Base-by-base conservation (phyloP, 257 asterid species). In the Paraleonurus japonicus region DNA sequence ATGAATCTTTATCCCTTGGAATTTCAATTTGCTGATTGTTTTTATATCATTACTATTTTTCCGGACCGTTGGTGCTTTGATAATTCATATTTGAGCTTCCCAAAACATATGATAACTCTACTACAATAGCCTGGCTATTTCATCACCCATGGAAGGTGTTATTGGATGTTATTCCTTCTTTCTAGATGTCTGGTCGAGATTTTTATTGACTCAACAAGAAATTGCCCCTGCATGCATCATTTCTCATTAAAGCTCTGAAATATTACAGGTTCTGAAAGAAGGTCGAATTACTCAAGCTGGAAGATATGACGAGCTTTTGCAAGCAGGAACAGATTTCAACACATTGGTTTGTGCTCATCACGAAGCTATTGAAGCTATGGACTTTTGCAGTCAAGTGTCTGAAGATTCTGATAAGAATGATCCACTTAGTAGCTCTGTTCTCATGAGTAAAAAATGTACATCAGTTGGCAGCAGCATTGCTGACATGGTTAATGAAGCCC, bases 321-420 rank as follows among this genome's bases (percentile, higher is more conserved):
- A 85, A 87, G 93, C 95, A 58, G 99, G 99, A 77, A 95, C 99
- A 22, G 98, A 92, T 80, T 92, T 95, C 67, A 88, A 79, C 65
- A 80, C 96, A 39, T 75, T 95, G 80, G 97, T 95, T 67, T 88
- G 86, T 48, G 99, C 99, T 66, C 99, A 95, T 78, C 92, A 89
- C 32, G 99, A 95, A 78, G 99, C 99, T 74, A 92, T 95, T 79
- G 98, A 89, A 78, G 96, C 98, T 41, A 92, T 95, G 96, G 99
- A 92, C 66, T 72, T 92, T 65, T 73, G 89, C 71, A 82, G 78
- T 60, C 95, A 80, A 67, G 71, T 82, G 61, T 75, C 87, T 58
- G 90, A 88, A 63, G 96, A 92, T 51, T 72, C 82, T 2, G 95
- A 88, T 61, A 82, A 83, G 69, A 72, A 53, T 50, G 90, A 83